Conservation (phyloP, 2,329 filamentous ascomycete genomes). For the Apiospora saccharicola region DNA sequence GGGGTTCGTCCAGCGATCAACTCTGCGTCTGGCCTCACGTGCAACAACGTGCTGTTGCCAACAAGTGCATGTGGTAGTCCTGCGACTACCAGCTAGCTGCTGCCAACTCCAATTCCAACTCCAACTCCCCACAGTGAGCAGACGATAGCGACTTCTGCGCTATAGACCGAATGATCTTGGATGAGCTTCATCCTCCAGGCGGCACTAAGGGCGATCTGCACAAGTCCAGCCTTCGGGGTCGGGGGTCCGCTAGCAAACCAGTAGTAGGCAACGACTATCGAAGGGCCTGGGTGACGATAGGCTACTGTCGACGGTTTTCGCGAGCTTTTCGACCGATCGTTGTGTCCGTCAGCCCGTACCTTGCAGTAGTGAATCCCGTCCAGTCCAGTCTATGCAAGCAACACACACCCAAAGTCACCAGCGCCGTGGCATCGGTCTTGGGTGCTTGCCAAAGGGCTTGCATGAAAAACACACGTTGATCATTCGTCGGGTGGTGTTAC, state of each 20-base stretch:
- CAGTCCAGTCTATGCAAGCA: slow-evolving; percentile 11
- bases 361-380: slow-evolving; percentile 20
- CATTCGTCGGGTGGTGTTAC: slow-evolving; percentile 21
- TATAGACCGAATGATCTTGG: neutral
- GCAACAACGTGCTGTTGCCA: neutral
- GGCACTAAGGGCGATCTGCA: slow-evolving; percentile 5
- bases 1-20: slow-evolving; percentile 17
- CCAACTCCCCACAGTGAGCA: neutral
- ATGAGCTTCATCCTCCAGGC: slow-evolving; percentile 4
- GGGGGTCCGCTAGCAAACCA: neutral
- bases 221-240: neutral
- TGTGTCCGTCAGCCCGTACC: slow-evolving; percentile 14
- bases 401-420: slow-evolving; percentile 13
- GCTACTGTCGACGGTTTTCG: neutral
- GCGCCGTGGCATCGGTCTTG: slow-evolving; percentile 14
- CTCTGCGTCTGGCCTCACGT: neutral
- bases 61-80: neutral
- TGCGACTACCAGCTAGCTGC: neutral
- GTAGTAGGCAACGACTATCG: neutral
- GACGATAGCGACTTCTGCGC: neutral
- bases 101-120: no score
- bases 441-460: slow-evolving; percentile 17
- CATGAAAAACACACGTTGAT: slow-evolving; percentile 23
- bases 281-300: neutral
- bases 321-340: slow-evolving; percentile 3